phyloP scores from a whole-genome alignment of 345 rosid species.

The Punica granatum region DNA sequence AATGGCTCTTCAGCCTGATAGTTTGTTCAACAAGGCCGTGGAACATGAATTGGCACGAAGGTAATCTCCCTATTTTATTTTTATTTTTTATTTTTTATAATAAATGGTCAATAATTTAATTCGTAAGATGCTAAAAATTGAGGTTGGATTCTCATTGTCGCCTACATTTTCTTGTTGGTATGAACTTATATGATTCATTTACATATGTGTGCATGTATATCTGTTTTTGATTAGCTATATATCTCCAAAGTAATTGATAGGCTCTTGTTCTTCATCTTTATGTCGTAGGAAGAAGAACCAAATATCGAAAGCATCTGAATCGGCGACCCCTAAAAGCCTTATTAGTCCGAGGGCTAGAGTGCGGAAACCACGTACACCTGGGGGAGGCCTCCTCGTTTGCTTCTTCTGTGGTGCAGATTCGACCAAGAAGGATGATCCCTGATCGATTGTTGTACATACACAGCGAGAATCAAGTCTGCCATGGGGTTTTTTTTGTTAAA shows the following conservation, averaged over 20 bases:
- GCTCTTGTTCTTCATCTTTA: neutral
- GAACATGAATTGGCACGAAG: constrained; percentile 23
- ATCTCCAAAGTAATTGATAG: too few relatives aligned
- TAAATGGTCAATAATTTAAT: too few relatives aligned
- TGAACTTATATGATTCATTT: too few relatives aligned
- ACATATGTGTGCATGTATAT: too few relatives aligned
- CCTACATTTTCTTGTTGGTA: too few relatives aligned
- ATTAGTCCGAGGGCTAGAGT: neutral
- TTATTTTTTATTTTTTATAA: too few relatives aligned
- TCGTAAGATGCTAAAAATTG: neutral
- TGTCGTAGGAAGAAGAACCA: neutral
- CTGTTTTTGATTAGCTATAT: too few relatives aligned
- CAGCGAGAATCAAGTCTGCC: neutral
- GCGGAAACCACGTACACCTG: neutral
- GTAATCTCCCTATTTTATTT: neutral
- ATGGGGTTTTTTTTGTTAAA: too few relatives aligned
- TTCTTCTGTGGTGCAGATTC: neutral
- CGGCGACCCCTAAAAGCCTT: neutral
- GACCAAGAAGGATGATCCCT: neutral
- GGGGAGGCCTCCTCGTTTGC: neutral
- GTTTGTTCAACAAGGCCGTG: constrained; percentile 50
- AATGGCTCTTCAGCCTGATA: constrained; percentile 31
- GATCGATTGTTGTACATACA: neutral
- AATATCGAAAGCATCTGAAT: neutral
- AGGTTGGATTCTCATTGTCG: too few relatives aligned